Evolutionary conservation across 495 filamentous ascomycete species (phyloP), one percentile per base, ranked within the genome.

Genomic region (Endocarpon pusillum): DNA sequence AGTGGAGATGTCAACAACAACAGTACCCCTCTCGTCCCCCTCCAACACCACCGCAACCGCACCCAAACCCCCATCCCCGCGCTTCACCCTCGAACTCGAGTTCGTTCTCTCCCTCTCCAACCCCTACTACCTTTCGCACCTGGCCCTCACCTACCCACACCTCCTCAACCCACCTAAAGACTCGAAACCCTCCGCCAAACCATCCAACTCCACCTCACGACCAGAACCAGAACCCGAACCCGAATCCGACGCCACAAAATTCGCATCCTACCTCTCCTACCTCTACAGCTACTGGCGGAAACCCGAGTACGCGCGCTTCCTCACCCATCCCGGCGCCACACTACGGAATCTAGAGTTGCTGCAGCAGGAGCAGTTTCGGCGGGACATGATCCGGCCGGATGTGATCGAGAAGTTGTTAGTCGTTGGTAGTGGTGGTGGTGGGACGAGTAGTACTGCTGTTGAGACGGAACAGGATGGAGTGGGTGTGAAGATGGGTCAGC

Each of bases 91-190:
- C 27, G 54, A 59, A 34, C 50, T 52, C 21, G 55, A 91, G 66
- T 91, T 93, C 46, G 81, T 91, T 26, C 79, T 83, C 45, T 72
- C 75, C n/a, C 78, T 93, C 34, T 72, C 73, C 40, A 86, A 86
- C 46, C 84, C 84, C 0, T 64, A 67, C 49, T 91, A 93, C 56
- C 67, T 92, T 19, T 81, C 81, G 43, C 73, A 86, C 43, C 73
- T 93, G 12, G 83, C 79, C 2, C 67, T 73, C 21, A 73, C 39
- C 31, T 62, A 61, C 31, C 70, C 49, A 59, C 72, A 54, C 35
- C 50, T 62, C 2, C 48, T 66, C 31, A 38, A 47, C 8, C 43
- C 40, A 15, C 23, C 36, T 15, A 29, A 38, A 0, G 57, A 60
- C 1, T 57, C 59, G 34, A 54, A 53, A 5, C 46, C 37, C 12